phyloP scores from a whole-genome alignment of 2,329 filamentous ascomycete genomes.

The Claviceps cyperi region DNA sequence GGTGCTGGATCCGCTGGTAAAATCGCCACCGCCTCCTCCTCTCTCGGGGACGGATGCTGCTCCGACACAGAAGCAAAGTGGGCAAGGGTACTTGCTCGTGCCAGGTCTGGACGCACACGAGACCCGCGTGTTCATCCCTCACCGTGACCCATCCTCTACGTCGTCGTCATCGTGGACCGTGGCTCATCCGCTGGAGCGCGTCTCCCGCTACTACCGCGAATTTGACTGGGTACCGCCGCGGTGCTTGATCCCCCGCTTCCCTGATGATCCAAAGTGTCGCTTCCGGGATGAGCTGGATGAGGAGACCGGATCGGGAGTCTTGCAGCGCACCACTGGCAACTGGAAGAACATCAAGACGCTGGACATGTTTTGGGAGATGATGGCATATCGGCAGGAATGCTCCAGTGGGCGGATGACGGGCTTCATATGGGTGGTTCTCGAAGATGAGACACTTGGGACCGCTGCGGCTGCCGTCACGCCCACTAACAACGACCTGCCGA shows the following conservation, averaged over 20 bases:
- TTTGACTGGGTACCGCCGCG: constrained; percentile 53
- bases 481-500: constrained; percentile 7
- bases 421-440: constrained; percentile 86
- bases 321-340: constrained; percentile 42
- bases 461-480: not conserved
- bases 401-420: constrained; percentile 84
- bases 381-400: constrained; percentile 92
- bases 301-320: constrained; percentile 45
- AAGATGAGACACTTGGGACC: constrained; percentile 24
- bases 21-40: constrained; percentile 31
- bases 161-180: constrained; percentile 45
- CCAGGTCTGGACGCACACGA: constrained; percentile 77
- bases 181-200: constrained; percentile 52
- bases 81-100: constrained; percentile 61
- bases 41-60: constrained; percentile 16
- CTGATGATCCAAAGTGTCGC: constrained; percentile 87
- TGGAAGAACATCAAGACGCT: constrained; percentile 78
- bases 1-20: constrained; percentile 64
- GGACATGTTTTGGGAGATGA: constrained; percentile 97
- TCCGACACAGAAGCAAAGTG: constrained; percentile 26
- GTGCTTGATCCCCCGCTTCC: constrained; percentile 78
- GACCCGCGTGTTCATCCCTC: constrained; percentile 63
- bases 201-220: constrained; percentile 47
- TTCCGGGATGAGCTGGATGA: constrained; percentile 84
- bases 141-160: constrained; percentile 28